Conservation (phyloP, 176 grass and related monocot genomes). For the Thinopyrum elongatum region DNA sequence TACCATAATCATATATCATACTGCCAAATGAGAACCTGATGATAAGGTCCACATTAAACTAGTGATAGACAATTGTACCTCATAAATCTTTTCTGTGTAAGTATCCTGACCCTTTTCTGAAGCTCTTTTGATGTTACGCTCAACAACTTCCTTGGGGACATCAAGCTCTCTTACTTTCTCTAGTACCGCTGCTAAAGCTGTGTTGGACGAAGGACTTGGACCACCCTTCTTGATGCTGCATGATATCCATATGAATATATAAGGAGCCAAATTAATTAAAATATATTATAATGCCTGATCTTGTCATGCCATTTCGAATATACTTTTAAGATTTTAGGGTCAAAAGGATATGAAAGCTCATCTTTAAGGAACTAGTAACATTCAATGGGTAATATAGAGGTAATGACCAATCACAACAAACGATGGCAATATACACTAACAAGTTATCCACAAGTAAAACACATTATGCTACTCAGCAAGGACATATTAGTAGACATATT, state of each 20-base stretch:
- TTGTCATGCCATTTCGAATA: slow-evolving; percentile 4
- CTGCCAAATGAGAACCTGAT: neutral
- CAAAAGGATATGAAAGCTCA: neutral
- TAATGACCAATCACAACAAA: neutral
- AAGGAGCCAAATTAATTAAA: neutral
- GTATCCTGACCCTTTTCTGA: slow-evolving; percentile 97
- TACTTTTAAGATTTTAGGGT: neutral
- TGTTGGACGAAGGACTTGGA: slow-evolving; percentile 73
- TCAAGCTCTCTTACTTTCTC: slow-evolving; percentile 92
- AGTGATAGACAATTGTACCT: slow-evolving; percentile 41
- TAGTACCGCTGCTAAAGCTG: slow-evolving; percentile 68
- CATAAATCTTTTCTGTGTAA: slow-evolving; percentile 91
- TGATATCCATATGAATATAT: slow-evolving; percentile 17
- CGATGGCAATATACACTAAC: neutral
- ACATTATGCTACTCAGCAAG: neutral
- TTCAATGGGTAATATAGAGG: neutral
- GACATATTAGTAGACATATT: neutral
- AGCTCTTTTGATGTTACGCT: slow-evolving; percentile 94
- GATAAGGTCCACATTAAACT: neutral
- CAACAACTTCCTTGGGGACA: slow-evolving; percentile 85
- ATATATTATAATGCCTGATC: neutral
- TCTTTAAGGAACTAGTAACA: neutral
- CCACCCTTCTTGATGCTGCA: slow-evolving; percentile 89
- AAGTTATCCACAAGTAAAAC: neutral
- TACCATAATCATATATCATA: neutral